A percentile compares a stretch with the other conserved stretches of the same genome.
Conservation (phyloP, 2,329 filamentous ascomycete species). For the Huntiella savannae region DNA sequence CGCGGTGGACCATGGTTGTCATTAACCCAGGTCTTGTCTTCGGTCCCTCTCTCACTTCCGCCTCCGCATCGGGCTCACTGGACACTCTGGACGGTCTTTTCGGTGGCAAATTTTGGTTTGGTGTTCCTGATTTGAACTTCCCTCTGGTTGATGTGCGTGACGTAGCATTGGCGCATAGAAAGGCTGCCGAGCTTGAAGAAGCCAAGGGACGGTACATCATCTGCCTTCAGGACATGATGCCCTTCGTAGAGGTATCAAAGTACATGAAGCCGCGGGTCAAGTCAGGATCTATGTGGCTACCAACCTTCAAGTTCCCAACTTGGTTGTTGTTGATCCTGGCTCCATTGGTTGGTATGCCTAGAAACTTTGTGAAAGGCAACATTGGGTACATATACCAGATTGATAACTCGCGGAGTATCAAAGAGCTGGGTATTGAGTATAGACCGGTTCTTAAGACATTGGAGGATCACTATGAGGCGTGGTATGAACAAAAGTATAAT, state of each 20-base stretch:
- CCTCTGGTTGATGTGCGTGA: slow-evolving; percentile 14
- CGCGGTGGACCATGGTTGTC: slow-evolving; percentile 11
- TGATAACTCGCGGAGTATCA: slow-evolving; percentile 13
- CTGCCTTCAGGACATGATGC: slow-evolving; percentile 5
- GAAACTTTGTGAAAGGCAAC: slow-evolving; percentile 13
- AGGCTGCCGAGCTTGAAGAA: slow-evolving; percentile 1
- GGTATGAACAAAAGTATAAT: slow-evolving; percentile 1
- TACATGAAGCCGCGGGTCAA: slow-evolving; percentile 6
- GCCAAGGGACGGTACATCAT: slow-evolving; percentile 11
- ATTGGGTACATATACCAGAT: slow-evolving; percentile 14
- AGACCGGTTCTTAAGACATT: slow-evolving; percentile 7
- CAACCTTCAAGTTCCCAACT: slow-evolving; percentile 8
- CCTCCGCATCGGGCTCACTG: slow-evolving; percentile 14
- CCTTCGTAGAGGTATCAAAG: slow-evolving; percentile 10
- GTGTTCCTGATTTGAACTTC: slow-evolving; percentile 15
- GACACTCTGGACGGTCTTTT: slow-evolving; percentile 15
- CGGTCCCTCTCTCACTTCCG: slow-evolving; percentile 12
- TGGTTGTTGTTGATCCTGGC: background rate
- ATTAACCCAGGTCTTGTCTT: slow-evolving; percentile 12
- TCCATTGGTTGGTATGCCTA: slow-evolving; percentile 1
- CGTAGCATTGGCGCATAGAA: slow-evolving; percentile 13
- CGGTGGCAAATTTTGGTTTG: slow-evolving; percentile 14
- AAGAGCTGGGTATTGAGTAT: slow-evolving; percentile 14
- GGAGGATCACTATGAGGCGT: slow-evolving; percentile 2
- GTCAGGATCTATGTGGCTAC: slow-evolving; percentile 10